phyloP scores from a whole-genome alignment of 495 filamentous ascomycete species.

The Aspergillus ellipticus region DNA sequence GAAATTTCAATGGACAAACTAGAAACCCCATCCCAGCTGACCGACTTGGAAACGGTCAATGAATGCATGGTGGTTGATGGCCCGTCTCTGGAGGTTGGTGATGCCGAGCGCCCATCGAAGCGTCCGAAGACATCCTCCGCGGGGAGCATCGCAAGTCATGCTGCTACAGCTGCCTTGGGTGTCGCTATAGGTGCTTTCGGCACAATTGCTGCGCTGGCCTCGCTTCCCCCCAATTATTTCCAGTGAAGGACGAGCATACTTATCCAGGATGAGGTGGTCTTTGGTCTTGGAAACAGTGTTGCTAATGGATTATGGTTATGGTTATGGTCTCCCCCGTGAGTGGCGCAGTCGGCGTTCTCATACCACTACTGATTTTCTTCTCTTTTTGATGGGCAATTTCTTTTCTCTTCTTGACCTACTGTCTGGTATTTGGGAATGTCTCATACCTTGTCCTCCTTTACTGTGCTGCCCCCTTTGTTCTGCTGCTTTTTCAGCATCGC shows the following conservation, averaged over 20 bases:
- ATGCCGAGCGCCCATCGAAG: slow-evolving; percentile 28
- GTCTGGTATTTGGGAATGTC: not conserved
- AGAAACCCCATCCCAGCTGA: slow-evolving; percentile 8
- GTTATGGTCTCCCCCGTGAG: not conserved
- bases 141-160: slow-evolving; percentile 31
- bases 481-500: not conserved
- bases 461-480: not conserved
- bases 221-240: slow-evolving; percentile 43
- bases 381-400: not conserved
- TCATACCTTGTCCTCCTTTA: not conserved
- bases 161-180: slow-evolving; percentile 42
- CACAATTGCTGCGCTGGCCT: slow-evolving; percentile 46
- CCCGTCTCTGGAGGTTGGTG: slow-evolving; percentile 14
- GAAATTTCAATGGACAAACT: slow-evolving; percentile 8
- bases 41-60: not conserved
- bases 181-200: slow-evolving; percentile 47
- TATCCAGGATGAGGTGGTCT: not conserved
- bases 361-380: not conserved
- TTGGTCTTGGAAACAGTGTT: not conserved
- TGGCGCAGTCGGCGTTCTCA: not conserved
- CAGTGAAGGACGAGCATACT: slow-evolving; percentile 2
- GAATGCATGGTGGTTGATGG: not conserved
- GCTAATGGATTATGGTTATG: not conserved
- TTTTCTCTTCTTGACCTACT: not conserved
- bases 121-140: slow-evolving; percentile 25